Evolutionary conservation across 768 basidiomycete species (phyloP).

Genomic region (Mycena rosella): DNA sequence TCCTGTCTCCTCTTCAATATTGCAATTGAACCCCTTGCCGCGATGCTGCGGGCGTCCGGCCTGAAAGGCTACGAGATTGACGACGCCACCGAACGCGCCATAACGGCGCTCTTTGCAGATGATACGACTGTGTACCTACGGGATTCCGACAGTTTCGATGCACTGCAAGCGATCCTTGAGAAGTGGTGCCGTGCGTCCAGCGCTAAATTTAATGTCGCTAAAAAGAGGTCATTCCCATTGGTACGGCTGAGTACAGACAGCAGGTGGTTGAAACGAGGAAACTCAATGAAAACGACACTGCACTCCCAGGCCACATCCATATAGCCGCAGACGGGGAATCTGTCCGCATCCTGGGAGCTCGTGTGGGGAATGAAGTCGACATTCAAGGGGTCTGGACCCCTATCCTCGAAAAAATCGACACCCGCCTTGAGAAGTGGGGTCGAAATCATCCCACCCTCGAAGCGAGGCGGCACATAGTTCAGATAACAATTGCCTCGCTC

Average conservation of each 20-base stretch:
- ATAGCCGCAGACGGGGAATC: not conserved
- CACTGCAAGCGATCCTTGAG: not conserved
- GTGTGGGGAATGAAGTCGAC: not conserved
- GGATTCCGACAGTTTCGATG: not conserved
- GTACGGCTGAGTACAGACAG: not conserved
- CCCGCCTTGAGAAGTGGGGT: not conserved
- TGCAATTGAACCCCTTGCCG: too few species aligned
- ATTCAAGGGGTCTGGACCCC: conserved; percentile 5
- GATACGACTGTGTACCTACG: not conserved
- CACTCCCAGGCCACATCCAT: not conserved
- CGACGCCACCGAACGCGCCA: not conserved
- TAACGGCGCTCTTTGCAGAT: not conserved
- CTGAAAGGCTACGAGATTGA: not conserved
- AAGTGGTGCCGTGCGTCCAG: not conserved
- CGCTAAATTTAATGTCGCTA: conserved; percentile 2
- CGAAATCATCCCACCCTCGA: conserved; percentile 1
- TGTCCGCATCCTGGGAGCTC: not conserved
- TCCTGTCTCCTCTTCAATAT: conserved; percentile 15
- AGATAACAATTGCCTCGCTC: conserved; percentile 47
- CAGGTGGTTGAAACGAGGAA: not conserved
- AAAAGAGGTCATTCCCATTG: not conserved
- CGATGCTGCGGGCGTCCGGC: not conserved
- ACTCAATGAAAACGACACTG: not conserved
- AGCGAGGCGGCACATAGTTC: conserved; percentile 31
- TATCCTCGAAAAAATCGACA: not conserved